phyloP scores from a whole-genome alignment of 2,329 filamentous ascomycete species.

The Samsoniella hepiali region DNA sequence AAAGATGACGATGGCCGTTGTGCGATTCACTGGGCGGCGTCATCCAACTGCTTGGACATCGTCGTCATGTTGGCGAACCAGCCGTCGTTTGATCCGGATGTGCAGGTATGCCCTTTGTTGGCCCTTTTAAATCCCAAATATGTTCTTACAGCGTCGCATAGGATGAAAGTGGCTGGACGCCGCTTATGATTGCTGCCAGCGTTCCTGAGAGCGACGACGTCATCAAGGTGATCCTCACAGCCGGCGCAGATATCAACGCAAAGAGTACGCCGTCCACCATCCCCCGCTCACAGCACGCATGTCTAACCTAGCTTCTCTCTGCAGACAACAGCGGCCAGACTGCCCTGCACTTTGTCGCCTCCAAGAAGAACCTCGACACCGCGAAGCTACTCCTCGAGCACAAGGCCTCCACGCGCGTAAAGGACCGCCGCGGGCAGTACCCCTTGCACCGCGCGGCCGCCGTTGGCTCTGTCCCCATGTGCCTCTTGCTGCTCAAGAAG shows the following conservation, averaged over 20 bases:
- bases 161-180: conserved; percentile 79
- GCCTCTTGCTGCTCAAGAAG: conserved; percentile 73
- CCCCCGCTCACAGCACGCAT: neutral
- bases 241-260: conserved; percentile 68
- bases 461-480: conserved; percentile 82
- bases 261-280: conserved; percentile 52
- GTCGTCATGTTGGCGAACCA: conserved; percentile 67
- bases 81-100: conserved; percentile 78
- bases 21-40: conserved; percentile 90
- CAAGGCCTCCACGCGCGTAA: conserved; percentile 74
- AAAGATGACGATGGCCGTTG: conserved; percentile 86
- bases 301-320: neutral
- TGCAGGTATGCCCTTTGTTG: conserved; percentile 52
- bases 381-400: conserved; percentile 73
- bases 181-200: conserved; percentile 77
- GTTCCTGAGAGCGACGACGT: conserved; percentile 69
- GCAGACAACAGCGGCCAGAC: conserved; percentile 73
- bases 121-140: neutral
- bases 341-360: conserved; percentile 85
- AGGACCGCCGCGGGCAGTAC: conserved; percentile 85
- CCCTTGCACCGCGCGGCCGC: conserved; percentile 89
- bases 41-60: conserved; percentile 75
- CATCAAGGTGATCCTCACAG: conserved; percentile 63
- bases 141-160: conserved; percentile 28
- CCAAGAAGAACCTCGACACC: conserved; percentile 81